Evolutionary conservation across 2,329 filamentous ascomycete genomes (phyloP), one percentile per base, ranked within the genome.

Genomic region (Microcyclospora tardicrescens): DNA sequence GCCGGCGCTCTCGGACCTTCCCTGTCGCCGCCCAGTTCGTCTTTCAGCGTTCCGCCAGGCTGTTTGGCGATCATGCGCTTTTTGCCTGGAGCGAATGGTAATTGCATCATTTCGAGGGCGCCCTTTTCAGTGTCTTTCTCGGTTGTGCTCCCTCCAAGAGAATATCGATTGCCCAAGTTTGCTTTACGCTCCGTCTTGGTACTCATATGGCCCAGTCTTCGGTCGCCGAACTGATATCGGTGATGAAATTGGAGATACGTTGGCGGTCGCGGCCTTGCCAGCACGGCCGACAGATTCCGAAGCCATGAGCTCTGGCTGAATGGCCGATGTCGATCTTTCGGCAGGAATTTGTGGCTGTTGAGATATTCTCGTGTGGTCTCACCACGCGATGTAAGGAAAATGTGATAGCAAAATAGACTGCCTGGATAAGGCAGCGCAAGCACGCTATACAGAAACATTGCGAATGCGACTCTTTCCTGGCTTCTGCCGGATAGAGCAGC

Each of bases 341-440:
- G 93, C 46, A 81, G 67, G 58, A 98, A 96, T 61, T 96, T 96
- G 62, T 94, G 85, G 4, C 83, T 87, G 62, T 93, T 94, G 47
- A 98, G 76, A 59, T 94, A 95, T 62, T 98, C 91, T 50, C 91
- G 73, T 1, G 91, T 98, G 0, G 89, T 98, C 66, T 98, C 89
- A 35, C 89, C 91, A 27, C 89, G 73, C 6, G 77, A 81, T 65
- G 93, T 85, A 33, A 98, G 71, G 64, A 93, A 95, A 34, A 96
- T 58, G 62, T 98, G 91, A 59, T 98, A 98, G 15, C 75, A 73
- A 67, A 79, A 84, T 5, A 98, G 67, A 33, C 85, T 84, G 31
- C 79, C 74, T 1, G 89, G 89, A 59, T 98, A 98, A 5, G 79
- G 69, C 31, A 81, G 73, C 1, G 72, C 76, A 31, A 98, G 47